Percentiles rank a stretch among this genome's conserved stretches.
phyloP scores from a whole-genome alignment of 768 basidiomycete species.

The Termitomyces sp. region DNA sequence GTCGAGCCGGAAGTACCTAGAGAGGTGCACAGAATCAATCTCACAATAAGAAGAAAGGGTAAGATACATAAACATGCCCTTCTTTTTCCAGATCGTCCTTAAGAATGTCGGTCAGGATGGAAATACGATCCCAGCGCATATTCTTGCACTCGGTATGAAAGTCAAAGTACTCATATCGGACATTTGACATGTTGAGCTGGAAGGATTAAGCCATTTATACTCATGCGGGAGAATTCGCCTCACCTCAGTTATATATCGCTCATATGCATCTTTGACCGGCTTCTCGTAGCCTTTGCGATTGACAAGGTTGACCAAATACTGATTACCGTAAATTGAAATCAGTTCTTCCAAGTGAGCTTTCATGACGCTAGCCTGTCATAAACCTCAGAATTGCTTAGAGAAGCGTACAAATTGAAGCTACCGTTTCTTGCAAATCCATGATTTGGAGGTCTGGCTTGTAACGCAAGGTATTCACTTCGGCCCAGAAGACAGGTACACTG shows the following conservation, averaged over 20 bases:
- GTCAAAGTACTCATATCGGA: slow-evolving; percentile 93
- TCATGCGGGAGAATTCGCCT: slow-evolving; percentile 9
- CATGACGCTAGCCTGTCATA: slow-evolving; percentile 59
- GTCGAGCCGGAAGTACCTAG: slow-evolving; percentile 76
- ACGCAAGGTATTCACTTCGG: slow-evolving; percentile 89
- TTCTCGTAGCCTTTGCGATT: slow-evolving; percentile 92
- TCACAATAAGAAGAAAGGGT: background rate
- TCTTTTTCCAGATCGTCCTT: slow-evolving; percentile 62
- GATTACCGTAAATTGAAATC: slow-evolving; percentile 67
- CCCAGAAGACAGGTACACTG: slow-evolving; percentile 94
- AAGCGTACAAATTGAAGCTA: slow-evolving; percentile 26
- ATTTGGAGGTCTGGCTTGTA: slow-evolving; percentile 96
- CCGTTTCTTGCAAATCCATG: slow-evolving; percentile 89
- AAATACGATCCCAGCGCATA: slow-evolving; percentile 94
- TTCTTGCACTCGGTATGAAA: slow-evolving; percentile 94
- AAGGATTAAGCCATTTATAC: slow-evolving; percentile 5
- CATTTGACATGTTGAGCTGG: slow-evolving; percentile 58
- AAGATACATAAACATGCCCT: slow-evolving; percentile 42
- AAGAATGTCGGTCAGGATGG: slow-evolving; percentile 70
- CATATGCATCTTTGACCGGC: slow-evolving; percentile 94
- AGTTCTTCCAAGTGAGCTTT: slow-evolving; percentile 71
- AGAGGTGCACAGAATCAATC: background rate
- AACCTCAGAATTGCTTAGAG: background rate
- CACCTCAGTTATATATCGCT: slow-evolving; percentile 66
- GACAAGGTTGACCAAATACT: slow-evolving; percentile 83